Percentiles rank a stretch among this genome's conserved stretches.
Evolutionary conservation across 2,329 filamentous ascomycete species (phyloP).

Genomic region (Trichoderma sp.): DNA sequence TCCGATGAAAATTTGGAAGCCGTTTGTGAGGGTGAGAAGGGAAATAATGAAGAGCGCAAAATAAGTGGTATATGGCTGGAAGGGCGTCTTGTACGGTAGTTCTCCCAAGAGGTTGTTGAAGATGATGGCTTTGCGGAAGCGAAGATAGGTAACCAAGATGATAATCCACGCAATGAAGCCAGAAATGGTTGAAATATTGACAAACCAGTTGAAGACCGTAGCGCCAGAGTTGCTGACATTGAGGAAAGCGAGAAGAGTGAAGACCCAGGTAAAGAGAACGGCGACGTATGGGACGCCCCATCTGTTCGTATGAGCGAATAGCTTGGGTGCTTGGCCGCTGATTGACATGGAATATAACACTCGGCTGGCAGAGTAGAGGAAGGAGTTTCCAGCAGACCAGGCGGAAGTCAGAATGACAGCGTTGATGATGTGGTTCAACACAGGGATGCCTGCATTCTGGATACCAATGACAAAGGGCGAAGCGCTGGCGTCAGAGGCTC

Average conservation of each 20-base stretch:
- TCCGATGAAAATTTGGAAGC: conserved; percentile 73
- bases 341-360: conserved; percentile 70
- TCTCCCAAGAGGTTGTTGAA: conserved; percentile 52
- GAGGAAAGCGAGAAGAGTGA: conserved; percentile 70
- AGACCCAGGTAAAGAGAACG: conserved; percentile 55
- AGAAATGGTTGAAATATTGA: conserved; percentile 66
- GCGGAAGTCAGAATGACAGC: conserved; percentile 67
- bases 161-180: conserved; percentile 63
- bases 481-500: conserved; percentile 57
- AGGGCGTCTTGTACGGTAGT: conserved; percentile 54
- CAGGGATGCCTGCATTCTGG: conserved; percentile 62
- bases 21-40: conserved; percentile 71
- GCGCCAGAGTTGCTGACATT: conserved; percentile 64
- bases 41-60: conserved; percentile 58
- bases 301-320: conserved; percentile 62
- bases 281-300: conserved; percentile 61
- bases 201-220: conserved; percentile 70
- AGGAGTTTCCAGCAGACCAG: conserved; percentile 62
- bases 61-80: conserved; percentile 66
- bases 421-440: conserved; percentile 68
- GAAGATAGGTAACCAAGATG: conserved; percentile 59
- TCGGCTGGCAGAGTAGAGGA: conserved; percentile 67
- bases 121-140: conserved; percentile 59
- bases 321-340: conserved; percentile 63
- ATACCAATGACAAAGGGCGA: conserved; percentile 70